Evolutionary conservation across 352 stramenopile species (phyloP).

Genomic region (Phytophthora chlamydospora): DNA sequence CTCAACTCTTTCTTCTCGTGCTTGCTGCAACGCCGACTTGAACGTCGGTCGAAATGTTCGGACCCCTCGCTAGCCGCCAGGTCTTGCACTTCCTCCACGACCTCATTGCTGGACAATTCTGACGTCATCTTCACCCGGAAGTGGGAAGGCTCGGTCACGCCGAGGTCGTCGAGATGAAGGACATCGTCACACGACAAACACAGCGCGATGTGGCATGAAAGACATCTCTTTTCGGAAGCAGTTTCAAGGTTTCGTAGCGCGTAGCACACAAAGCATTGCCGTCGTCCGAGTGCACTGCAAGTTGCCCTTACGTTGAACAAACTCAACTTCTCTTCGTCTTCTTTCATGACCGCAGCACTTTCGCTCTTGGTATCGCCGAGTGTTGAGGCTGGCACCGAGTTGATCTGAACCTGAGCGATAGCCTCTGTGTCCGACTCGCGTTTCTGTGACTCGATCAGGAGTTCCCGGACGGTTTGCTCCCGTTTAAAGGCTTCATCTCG

Average conservation of each 20-base stretch:
- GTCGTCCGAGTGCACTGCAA: not conserved
- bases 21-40: constrained; percentile 12
- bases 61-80: not conserved
- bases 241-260: constrained; percentile 19
- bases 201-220: constrained; percentile 53
- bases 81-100: not conserved
- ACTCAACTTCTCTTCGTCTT: constrained; percentile 1
- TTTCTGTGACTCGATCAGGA: constrained; percentile 37
- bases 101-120: not conserved
- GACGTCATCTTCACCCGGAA: constrained; percentile 46
- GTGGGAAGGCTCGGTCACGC: constrained; percentile 55
- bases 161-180: constrained; percentile 67
- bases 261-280: constrained; percentile 44
- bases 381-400: not conserved
- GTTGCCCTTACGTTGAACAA: not conserved
- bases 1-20: constrained; percentile 32
- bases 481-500: constrained; percentile 48
- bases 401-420: not conserved
- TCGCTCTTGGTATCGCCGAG: not conserved
- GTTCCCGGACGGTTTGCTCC: constrained; percentile 32
- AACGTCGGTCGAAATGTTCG: not conserved
- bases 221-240: constrained; percentile 41
- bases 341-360: not conserved
- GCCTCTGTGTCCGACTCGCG: not conserved
- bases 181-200: constrained; percentile 52